A percentile compares a stretch with the other conserved stretches of the same genome.
Evolutionary conservation across 129 eudicot genomes (phyloP).

Genomic region (Chrysanthemum lavandulifolium): DNA sequence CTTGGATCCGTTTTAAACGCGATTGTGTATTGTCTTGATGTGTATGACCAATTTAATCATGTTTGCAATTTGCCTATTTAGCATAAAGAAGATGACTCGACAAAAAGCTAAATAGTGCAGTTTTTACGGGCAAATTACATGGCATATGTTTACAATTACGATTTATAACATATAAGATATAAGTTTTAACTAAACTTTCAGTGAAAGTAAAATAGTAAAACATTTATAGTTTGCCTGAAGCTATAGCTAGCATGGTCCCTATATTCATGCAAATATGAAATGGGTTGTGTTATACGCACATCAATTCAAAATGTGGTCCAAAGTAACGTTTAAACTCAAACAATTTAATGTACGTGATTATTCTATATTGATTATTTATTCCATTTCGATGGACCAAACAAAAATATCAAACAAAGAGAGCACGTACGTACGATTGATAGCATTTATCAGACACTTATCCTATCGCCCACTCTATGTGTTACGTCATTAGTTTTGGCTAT

Average conservation of each 20-base stretch:
- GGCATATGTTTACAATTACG: neutral
- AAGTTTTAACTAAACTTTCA: too few relatives aligned
- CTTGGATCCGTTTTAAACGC: neutral
- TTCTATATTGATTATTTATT: neutral
- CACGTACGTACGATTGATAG: too few relatives aligned
- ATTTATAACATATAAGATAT: neutral
- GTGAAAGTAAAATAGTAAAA: neutral
- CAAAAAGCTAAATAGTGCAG: too few relatives aligned
- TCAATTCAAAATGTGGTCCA: constrained; percentile 23
- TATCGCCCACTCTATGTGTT: neutral
- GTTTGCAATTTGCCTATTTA: neutral
- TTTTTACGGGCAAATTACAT: too few relatives aligned
- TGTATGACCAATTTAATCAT: neutral
- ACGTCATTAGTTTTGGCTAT: neutral
- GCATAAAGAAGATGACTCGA: neutral
- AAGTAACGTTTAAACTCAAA: constrained; percentile 6
- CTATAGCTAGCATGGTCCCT: constrained; percentile 8
- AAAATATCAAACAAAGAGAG: neutral
- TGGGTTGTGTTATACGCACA: neutral
- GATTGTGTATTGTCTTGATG: neutral
- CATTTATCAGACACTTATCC: neutral
- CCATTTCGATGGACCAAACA: constrained; percentile 16
- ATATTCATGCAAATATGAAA: neutral
- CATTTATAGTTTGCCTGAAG: constrained; percentile 1
- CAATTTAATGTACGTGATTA: constrained; percentile 12